These are phyloP conservation scores for Seiridium unicorne DNA, from an alignment of 2,329 filamentous ascomycete species.

Conservation along the genomic window DNA sequence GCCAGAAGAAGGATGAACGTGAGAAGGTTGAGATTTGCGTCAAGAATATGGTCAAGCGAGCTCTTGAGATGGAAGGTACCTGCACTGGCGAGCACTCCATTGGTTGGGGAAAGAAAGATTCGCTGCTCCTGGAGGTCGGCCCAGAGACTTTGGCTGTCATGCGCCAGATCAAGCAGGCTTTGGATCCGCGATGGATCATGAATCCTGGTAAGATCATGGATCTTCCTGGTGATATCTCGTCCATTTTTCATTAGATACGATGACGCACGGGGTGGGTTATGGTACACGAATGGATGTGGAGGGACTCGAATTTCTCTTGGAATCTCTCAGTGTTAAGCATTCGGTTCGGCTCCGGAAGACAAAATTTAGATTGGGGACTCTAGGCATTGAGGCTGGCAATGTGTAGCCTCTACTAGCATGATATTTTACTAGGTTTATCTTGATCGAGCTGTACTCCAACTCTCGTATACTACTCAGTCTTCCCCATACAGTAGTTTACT, in stretches of 20 bases:
- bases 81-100: conserved; percentile 88
- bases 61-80: conserved; percentile 90
- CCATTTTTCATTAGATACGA: not conserved
- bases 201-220: conserved; percentile 94
- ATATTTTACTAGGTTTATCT: no score
- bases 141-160: conserved; percentile 79
- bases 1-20: conserved; percentile 64
- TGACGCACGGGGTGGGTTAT: no score
- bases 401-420: no score
- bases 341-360: no score
- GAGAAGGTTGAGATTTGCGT: conserved; percentile 79
- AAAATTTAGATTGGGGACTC: no score
- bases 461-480: no score
- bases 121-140: conserved; percentile 75
- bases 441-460: no score
- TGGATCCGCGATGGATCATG: conserved; percentile 86
- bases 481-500: no score
- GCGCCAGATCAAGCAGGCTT: conserved; percentile 76
- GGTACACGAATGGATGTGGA: no score
- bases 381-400: no score
- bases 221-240: conserved; percentile 28
- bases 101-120: conserved; percentile 83
- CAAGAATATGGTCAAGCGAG: conserved; percentile 86
- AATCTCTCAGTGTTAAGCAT: no score
- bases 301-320: no score